Percentiles rank a stretch among this genome's conserved stretches.
Evolutionary conservation across 1,284 basidiomycete species (phyloP).

Genomic region (Fomitopsis schrenkii): DNA sequence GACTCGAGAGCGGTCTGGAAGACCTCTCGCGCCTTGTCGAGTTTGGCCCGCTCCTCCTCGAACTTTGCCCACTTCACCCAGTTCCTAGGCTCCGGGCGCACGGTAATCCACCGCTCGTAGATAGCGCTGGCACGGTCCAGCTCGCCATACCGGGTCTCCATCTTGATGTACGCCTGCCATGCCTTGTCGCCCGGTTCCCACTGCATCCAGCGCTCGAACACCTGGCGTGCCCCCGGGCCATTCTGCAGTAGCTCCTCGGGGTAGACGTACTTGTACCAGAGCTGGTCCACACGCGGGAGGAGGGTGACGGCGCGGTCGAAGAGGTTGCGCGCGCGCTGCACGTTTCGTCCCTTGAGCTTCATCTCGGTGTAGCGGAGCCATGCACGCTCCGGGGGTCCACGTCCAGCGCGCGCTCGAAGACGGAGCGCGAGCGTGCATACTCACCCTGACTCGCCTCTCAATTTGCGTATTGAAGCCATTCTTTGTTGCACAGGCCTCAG

Average conservation of each 20-base stretch:
- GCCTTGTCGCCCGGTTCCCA: slow-evolving; percentile 99
- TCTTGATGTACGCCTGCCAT: slow-evolving; percentile 97
- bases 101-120: slow-evolving; percentile 93
- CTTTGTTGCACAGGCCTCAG: slow-evolving; percentile 46
- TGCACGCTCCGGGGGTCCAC: slow-evolving; percentile 85
- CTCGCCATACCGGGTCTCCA: slow-evolving; percentile 94
- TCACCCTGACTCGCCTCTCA: slow-evolving; percentile 97
- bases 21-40: slow-evolving; percentile 93
- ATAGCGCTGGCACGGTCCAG: slow-evolving; percentile 88
- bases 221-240: slow-evolving; percentile 90
- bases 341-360: slow-evolving; percentile 96
- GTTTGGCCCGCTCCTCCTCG: slow-evolving; percentile 85
- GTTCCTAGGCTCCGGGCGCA: slow-evolving; percentile 90
- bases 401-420: slow-evolving; percentile 96
- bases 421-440: slow-evolving; percentile 87
- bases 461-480: slow-evolving; percentile 81
- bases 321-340: slow-evolving; percentile 94
- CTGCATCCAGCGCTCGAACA: slow-evolving; percentile 99
- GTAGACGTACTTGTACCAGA: slow-evolving; percentile 99
- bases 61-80: slow-evolving; percentile 99
- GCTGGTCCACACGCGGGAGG: slow-evolving; percentile 89
- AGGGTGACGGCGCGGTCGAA: slow-evolving; percentile 96
- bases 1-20: slow-evolving; percentile 97
- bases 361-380: slow-evolving; percentile 99
- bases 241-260: slow-evolving; percentile 97